Conservation (phyloP, 768 basidiomycete species). For the Ramaria sp. region DNA sequence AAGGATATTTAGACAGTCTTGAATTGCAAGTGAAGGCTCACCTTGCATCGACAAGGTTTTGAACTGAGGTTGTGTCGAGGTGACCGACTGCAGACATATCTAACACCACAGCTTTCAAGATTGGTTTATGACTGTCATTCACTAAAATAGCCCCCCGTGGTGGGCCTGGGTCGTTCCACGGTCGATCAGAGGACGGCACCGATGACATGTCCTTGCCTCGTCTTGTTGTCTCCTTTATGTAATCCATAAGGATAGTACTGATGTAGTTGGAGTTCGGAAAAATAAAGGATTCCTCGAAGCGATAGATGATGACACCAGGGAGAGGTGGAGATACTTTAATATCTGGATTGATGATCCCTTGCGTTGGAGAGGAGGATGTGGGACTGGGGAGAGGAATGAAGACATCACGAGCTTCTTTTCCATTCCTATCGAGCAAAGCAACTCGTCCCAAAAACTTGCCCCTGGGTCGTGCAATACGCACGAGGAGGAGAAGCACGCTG, state of each 20-base stretch:
- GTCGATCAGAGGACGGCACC: constrained; percentile 60
- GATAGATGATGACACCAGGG: constrained; percentile 85
- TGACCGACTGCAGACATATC: constrained; percentile 85
- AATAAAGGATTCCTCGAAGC: constrained; percentile 82
- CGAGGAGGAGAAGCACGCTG: constrained; percentile 67
- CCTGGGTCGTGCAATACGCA: constrained; percentile 80
- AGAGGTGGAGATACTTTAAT: constrained; percentile 67
- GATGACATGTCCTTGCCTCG: constrained; percentile 62
- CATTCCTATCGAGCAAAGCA: constrained; percentile 16
- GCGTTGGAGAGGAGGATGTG: constrained; percentile 12
- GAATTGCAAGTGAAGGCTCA: not conserved
- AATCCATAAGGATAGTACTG: constrained; percentile 66
- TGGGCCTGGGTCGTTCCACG: constrained; percentile 93
- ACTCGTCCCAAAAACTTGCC: constrained; percentile 88
- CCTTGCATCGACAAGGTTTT: constrained; percentile 75
- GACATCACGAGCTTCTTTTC: constrained; percentile 50
- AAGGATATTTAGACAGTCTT: not conserved
- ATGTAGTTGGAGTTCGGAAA: constrained; percentile 67
- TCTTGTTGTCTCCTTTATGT: constrained; percentile 68
- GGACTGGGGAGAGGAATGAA: constrained; percentile 44
- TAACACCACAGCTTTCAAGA: constrained; percentile 76
- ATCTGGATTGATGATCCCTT: constrained; percentile 50
- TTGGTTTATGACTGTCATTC: constrained; percentile 46
- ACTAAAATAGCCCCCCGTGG: constrained; percentile 28
- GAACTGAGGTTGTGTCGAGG: constrained; percentile 86